Base-by-base conservation (phyloP, 2,329 filamentous ascomycete species). In the Aspergillus sp. region DNA sequence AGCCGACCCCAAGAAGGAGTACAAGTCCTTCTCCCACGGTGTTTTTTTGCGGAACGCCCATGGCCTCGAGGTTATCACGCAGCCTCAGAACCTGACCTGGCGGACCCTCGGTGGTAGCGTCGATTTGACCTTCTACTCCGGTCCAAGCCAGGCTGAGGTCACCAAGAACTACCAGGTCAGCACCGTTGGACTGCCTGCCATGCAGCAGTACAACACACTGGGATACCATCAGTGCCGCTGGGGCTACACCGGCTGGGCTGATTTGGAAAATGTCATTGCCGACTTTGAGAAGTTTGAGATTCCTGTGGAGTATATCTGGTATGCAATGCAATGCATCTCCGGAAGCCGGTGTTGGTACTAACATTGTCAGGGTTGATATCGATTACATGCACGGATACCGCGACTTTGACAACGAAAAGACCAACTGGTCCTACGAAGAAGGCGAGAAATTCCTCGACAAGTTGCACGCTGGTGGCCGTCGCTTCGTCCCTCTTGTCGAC, bases 191-290 rank as follows among this genome's bases (percentile, higher is more conserved):
- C 70, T 87, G 4, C 87, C 88, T 1, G 83, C 83, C 0, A 83
- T 91, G 81, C 85, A 90, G 61, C 83, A 86, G 55, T 93, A 93
- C 69, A 91, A 82, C 75, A 82, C 84, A 0, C 81, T 94, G 51
- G 89, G 89, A 0, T 91, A 79, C 62, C 88, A 94, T 55, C 88
- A 94, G 63, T 91, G 87, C 58, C 78, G 86, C 50, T 93, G 88
- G 83, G 88, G 88, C 1, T 93, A 93, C 63, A 71, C 77, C 35
- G 88, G 87, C 58, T 89, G 85, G 81, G 78, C 80, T 1, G 75
- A 81, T 23, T 61, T 88, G 3, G 77, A 84, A 53, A 78, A 78
- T 53, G 74, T 81, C 9, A 71, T 80, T 27, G 67, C 76, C 43
- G 74, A 73, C 45, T 80, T 77, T 62, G 73, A 70, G 49, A 70